These are phyloP conservation scores for Fraxinus xanthoxyloides DNA, from an alignment of 305 asterid species.

Conservation along the genomic window DNA sequence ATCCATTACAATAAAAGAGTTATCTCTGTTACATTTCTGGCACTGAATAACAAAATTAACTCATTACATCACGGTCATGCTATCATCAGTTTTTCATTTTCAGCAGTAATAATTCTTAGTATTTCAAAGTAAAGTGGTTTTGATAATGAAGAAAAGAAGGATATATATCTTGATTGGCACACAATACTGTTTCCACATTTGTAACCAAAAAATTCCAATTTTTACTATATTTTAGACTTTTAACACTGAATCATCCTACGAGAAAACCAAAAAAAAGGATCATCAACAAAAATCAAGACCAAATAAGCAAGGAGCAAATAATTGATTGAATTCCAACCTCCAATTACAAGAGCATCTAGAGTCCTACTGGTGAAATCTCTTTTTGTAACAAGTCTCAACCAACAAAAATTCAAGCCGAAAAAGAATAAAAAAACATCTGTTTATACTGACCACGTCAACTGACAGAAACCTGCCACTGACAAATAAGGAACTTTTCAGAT, in stretches of 20 bases:
- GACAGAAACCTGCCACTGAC: not conserved
- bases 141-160: not conserved
- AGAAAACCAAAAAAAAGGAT: not conserved
- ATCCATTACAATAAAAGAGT: not conserved
- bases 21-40: not conserved
- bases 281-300: not conserved
- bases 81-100: not conserved
- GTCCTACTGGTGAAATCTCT: not conserved
- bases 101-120: not conserved
- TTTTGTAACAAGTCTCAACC: conserved; percentile 17
- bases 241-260: not conserved
- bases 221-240: not conserved
- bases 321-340: conserved; percentile 12
- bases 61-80: not conserved
- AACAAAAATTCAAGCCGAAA: conserved; percentile 3
- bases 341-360: not conserved
- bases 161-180: not conserved
- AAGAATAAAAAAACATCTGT: not conserved
- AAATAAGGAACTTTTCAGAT: not conserved
- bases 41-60: not conserved
- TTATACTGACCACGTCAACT: not conserved
- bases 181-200: not conserved
- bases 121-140: not conserved
- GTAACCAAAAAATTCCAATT: not conserved
- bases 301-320: not conserved